A percentile compares a stretch with the other conserved stretches of the same genome.
These are phyloP conservation scores for Ministeria vibrans DNA, from an alignment of 78 protist genomes.

Conservation along the genomic window DNA sequence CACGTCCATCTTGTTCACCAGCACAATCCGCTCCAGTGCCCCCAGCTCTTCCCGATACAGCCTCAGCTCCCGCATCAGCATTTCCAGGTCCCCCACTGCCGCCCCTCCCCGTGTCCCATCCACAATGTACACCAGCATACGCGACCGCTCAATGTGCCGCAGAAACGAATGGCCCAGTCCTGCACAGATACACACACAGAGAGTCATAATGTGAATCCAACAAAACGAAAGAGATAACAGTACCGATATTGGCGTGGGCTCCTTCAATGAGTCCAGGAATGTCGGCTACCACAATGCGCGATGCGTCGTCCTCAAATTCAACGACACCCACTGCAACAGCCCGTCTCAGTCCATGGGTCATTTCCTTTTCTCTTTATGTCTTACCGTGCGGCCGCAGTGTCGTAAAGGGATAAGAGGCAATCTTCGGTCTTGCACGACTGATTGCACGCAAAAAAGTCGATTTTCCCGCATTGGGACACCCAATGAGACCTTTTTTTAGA, in stretches of 20 bases:
- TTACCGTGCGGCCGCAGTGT: conserved; percentile 57
- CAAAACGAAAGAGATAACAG: too few species aligned
- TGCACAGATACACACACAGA: too few species aligned
- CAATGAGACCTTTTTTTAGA: conserved; percentile 53
- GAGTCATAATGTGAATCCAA: too few species aligned
- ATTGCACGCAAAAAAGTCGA: conserved; percentile 28
- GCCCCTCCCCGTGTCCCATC: too few species aligned
- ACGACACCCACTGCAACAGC: conserved; percentile 34
- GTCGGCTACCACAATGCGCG: conserved; percentile 31
- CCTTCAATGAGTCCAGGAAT: conserved; percentile 50
- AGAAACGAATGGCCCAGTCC: conserved; percentile 55
- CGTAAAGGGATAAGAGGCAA: conserved; percentile 67
- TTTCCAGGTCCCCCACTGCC: too few species aligned
- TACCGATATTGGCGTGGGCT: conserved; percentile 35
- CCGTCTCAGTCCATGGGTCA: too few species aligned
- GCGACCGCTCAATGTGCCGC: conserved; percentile 40
- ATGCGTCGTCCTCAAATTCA: not conserved
- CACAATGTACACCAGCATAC: conserved; percentile 11
- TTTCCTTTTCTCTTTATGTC: too few species aligned
- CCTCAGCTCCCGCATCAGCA: too few species aligned
- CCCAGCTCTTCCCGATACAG: too few species aligned
- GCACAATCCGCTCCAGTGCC: too few species aligned
- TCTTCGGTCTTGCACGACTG: conserved; percentile 24
- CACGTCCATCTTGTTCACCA: too few species aligned
- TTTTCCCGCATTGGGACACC: conserved; percentile 60